Conservation (phyloP, 2,329 filamentous ascomycete species). For the Colletotrichum brevisporum region DNA sequence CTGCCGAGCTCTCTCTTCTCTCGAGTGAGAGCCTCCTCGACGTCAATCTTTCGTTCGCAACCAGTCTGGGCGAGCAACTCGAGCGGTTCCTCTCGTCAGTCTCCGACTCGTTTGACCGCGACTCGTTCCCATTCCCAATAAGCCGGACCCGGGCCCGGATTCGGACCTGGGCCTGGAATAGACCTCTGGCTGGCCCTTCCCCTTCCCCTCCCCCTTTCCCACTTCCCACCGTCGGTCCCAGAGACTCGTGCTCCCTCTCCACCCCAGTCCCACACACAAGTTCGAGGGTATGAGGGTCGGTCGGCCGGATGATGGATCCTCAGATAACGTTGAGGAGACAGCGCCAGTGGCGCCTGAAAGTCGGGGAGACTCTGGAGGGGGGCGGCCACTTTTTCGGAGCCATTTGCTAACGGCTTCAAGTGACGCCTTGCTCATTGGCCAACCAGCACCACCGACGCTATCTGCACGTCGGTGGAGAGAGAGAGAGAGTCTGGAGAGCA, state of each 20-base stretch:
- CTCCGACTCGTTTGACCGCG: not conserved
- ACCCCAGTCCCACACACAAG: conserved; percentile 23
- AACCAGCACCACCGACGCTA: conserved; percentile 36
- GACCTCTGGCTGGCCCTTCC: conserved; percentile 18
- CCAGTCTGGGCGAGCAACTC: not conserved
- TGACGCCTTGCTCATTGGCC: conserved; percentile 34
- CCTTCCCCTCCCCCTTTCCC: conserved; percentile 8
- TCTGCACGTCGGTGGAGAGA: conserved; percentile 28
- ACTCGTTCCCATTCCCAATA: not conserved
- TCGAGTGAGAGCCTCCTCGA: conserved; percentile 12
- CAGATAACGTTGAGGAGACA: conserved; percentile 36
- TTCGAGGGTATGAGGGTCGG: conserved; percentile 27
- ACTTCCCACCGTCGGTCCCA: conserved; percentile 19
- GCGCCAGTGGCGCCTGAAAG: conserved; percentile 16
- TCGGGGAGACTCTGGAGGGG: not conserved
- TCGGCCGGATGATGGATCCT: conserved; percentile 26
- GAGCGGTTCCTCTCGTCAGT: not conserved
- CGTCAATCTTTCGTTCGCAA: not conserved
- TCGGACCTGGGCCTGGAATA: conserved; percentile 14
- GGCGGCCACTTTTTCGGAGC: conserved; percentile 36
- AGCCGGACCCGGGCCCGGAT: conserved; percentile 3
- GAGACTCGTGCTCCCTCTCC: conserved; percentile 31
- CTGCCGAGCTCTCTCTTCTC: not conserved
- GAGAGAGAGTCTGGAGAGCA: conserved; percentile 27
- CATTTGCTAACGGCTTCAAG: conserved; percentile 40